These are phyloP conservation scores for Draba incana DNA, from an alignment of 345 rosid species.

Conservation along the genomic window DNA sequence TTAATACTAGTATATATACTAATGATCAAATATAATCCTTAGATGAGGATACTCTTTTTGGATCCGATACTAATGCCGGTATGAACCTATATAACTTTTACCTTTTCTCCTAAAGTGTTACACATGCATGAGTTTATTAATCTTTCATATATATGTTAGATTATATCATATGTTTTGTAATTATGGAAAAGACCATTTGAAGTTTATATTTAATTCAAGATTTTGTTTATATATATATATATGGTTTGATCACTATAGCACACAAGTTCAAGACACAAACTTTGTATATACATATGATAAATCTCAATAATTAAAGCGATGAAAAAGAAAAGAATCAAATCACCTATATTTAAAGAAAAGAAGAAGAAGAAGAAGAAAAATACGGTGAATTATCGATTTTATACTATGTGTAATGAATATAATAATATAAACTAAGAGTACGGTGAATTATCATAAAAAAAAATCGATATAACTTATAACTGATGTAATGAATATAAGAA, in stretches of 20 bases:
- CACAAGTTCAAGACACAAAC: background rate
- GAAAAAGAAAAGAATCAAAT: background rate
- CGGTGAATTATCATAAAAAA: slow-evolving; percentile 3
- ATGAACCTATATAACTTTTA: no score
- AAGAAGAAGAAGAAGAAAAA: background rate
- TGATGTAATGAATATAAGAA: background rate
- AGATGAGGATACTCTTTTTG: no score
- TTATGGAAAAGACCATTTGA: background rate
- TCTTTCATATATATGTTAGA: background rate
- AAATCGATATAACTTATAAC: background rate
- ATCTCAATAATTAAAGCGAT: no score
- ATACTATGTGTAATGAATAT: no score
- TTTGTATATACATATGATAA: background rate
- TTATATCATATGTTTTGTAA: background rate
- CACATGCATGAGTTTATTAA: background rate
- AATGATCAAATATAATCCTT: no score
- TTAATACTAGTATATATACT: no score
- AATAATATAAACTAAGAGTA: no score
- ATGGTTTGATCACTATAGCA: background rate
- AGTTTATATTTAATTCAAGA: background rate
- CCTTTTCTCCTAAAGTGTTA: no score
- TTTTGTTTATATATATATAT: background rate
- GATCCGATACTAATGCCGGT: no score
- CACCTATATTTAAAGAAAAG: background rate
- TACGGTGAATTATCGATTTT: no score